A percentile compares a stretch with the other conserved stretches of the same genome.
phyloP scores from a whole-genome alignment of 192 early-diverging fungal genomes.

The Coemansia pectinata region DNA sequence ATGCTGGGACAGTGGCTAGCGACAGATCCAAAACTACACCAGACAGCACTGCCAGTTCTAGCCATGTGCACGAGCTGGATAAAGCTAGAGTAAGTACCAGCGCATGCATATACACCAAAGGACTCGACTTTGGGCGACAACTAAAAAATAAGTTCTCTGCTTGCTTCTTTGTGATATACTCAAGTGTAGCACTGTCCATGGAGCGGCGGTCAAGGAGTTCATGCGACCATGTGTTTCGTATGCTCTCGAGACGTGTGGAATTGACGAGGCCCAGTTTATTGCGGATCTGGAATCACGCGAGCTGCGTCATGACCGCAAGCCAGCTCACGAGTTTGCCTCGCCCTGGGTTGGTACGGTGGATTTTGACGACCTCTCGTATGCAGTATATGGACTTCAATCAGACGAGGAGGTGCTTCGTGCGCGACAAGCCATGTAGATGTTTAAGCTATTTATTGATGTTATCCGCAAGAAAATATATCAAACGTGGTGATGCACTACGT shows the following conservation, averaged over 20 bases:
- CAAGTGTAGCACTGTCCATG: conserved; percentile 9
- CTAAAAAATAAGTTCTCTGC: no score
- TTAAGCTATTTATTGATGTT: background rate
- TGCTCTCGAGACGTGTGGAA: conserved; percentile 49
- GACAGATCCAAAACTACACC: conserved; percentile 48
- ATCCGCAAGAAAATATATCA: background rate
- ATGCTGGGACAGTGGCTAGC: conserved; percentile 42
- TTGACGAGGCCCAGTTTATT: conserved; percentile 35
- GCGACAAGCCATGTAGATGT: background rate
- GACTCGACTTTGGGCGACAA: background rate
- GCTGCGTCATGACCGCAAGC: conserved; percentile 20
- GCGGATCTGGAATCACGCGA: conserved; percentile 34
- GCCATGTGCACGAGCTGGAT: conserved; percentile 47
- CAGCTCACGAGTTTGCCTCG: conserved; percentile 34
- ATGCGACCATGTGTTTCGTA: conserved; percentile 40
- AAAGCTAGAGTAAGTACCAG: conserved; percentile 5
- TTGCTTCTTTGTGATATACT: background rate
- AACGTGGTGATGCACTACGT: background rate
- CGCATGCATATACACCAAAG: no score
- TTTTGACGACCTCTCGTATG: conserved; percentile 45
- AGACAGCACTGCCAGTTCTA: conserved; percentile 28
- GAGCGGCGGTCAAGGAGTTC: conserved; percentile 22
- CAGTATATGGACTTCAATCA: conserved; percentile 43
- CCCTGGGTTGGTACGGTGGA: conserved; percentile 54
- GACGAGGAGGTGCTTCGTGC: conserved; percentile 41